phyloP scores from a whole-genome alignment of 2,329 filamentous ascomycete genomes.

The Aureobasidium sp. region DNA sequence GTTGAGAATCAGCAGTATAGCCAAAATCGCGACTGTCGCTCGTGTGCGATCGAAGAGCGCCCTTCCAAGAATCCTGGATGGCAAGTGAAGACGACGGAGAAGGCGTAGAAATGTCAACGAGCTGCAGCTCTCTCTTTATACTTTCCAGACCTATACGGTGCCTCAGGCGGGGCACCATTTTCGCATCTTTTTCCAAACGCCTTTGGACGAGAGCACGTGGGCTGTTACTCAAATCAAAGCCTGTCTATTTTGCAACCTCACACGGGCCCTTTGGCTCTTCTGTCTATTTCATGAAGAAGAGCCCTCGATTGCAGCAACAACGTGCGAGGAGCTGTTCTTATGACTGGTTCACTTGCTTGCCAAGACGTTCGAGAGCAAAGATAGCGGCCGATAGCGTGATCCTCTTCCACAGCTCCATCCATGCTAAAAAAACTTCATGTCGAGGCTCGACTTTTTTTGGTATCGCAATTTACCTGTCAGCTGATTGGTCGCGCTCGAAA shows the following conservation, averaged over 20 bases:
- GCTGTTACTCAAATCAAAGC: constrained; percentile 14
- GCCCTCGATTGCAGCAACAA: neutral
- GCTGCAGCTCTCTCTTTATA: constrained; percentile 14
- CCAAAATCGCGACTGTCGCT: constrained; percentile 6
- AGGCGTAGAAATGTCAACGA: neutral
- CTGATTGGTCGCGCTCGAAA: neutral
- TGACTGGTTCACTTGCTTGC: constrained; percentile 10
- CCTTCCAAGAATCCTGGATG: constrained; percentile 2
- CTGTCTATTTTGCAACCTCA: neutral
- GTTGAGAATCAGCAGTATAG: neutral
- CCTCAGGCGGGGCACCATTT: constrained; percentile 18
- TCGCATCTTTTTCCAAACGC: neutral
- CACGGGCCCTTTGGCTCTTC: constrained; percentile 5
- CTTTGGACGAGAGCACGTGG: constrained; percentile 8
- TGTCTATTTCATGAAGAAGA: neutral
- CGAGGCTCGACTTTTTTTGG: neutral
- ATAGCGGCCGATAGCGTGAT: constrained; percentile 15
- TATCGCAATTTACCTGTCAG: neutral
- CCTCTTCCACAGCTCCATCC: constrained; percentile 8
- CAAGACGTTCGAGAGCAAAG: constrained; percentile 14
- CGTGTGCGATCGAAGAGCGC: neutral
- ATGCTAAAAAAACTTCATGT: neutral
- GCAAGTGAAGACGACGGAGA: constrained; percentile 8
- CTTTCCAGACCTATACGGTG: constrained; percentile 18
- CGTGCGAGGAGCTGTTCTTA: constrained; percentile 16